Evolutionary conservation across 352 stramenopile species (phyloP).

Genomic region (Phytophthora melonis): DNA sequence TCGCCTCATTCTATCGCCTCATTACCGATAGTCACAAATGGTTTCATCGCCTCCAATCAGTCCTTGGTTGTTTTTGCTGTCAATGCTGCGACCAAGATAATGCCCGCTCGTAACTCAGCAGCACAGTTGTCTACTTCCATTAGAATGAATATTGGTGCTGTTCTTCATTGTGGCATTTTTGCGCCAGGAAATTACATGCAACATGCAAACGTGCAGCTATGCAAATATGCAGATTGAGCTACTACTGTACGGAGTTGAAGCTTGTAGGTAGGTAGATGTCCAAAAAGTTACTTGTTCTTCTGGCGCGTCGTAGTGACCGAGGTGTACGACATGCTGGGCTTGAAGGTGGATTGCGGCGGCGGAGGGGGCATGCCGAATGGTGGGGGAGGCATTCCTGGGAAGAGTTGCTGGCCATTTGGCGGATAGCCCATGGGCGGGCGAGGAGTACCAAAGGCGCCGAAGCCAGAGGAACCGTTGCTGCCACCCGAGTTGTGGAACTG

Average conservation of each 20-base stretch:
- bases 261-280: conserved; percentile 10
- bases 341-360: conserved; percentile 63
- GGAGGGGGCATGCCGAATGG: conserved; percentile 43
- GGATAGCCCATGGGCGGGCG: conserved; percentile 41
- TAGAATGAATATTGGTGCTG: conserved; percentile 20
- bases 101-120: no score
- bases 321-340: conserved; percentile 84
- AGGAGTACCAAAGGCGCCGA: conserved; percentile 43
- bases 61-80: no score
- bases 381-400: conserved; percentile 43
- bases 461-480: conserved; percentile 42
- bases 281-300: conserved; percentile 59
- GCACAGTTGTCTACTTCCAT: no score
- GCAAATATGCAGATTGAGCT: conserved; percentile 34
- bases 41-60: no score
- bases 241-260: conserved; percentile 41
- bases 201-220: conserved; percentile 20
- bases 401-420: conserved; percentile 44
- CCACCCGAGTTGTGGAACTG: conserved; percentile 67
- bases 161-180: conserved; percentile 39
- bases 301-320: conserved; percentile 70
- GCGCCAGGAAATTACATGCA: conserved; percentile 32
- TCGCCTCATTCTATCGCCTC: no score
- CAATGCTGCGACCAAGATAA: no score
- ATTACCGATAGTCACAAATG: no score